These are phyloP conservation scores for Neonectria sp. DNA, from an alignment of 2,329 filamentous ascomycete species.

Conservation along the genomic window DNA sequence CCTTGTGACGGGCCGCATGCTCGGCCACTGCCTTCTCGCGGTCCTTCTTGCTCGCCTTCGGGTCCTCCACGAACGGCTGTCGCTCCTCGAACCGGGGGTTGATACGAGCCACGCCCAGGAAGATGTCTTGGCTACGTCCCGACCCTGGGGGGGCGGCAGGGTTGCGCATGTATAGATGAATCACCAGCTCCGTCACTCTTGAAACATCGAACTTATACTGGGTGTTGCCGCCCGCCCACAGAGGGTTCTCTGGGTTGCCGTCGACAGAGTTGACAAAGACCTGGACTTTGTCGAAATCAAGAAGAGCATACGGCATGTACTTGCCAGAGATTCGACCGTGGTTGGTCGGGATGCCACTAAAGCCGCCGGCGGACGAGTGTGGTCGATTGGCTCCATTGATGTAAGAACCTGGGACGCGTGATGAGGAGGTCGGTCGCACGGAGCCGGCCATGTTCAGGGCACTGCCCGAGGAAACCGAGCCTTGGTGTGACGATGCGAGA, in stretches of 20 bases:
- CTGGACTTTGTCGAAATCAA: slow-evolving; percentile 99
- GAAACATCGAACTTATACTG: slow-evolving; percentile 99
- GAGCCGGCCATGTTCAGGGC: slow-evolving; percentile 64
- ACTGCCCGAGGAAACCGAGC: slow-evolving; percentile 79
- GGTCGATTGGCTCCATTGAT: slow-evolving; percentile 76
- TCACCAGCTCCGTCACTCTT: slow-evolving; percentile 88
- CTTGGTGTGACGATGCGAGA: slow-evolving; percentile 81
- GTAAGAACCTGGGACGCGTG: slow-evolving; percentile 74
- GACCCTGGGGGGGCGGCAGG: slow-evolving; percentile 87
- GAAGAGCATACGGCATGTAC: slow-evolving; percentile 94
- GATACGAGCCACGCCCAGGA: slow-evolving; percentile 90
- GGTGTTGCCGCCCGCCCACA: slow-evolving; percentile 98
- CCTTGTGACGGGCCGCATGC: slow-evolving; percentile 68
- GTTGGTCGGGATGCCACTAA: slow-evolving; percentile 89
- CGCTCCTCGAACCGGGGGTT: slow-evolving; percentile 93
- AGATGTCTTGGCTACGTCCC: slow-evolving; percentile 95
- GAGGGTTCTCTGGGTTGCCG: slow-evolving; percentile 91
- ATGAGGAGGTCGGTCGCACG: slow-evolving; percentile 70
- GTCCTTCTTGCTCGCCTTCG: slow-evolving; percentile 89
- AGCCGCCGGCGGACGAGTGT: slow-evolving; percentile 88
- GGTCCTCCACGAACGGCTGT: slow-evolving; percentile 79
- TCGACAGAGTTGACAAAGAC: slow-evolving; percentile 98
- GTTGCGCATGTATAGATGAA: slow-evolving; percentile 96
- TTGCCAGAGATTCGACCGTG: slow-evolving; percentile 97
- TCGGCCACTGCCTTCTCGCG: slow-evolving; percentile 82